Evolutionary conservation across 1,139 yeast genomes (phyloP), one percentile per base, ranked within the genome.

Genomic region (Protomyces macrosporus): DNA sequence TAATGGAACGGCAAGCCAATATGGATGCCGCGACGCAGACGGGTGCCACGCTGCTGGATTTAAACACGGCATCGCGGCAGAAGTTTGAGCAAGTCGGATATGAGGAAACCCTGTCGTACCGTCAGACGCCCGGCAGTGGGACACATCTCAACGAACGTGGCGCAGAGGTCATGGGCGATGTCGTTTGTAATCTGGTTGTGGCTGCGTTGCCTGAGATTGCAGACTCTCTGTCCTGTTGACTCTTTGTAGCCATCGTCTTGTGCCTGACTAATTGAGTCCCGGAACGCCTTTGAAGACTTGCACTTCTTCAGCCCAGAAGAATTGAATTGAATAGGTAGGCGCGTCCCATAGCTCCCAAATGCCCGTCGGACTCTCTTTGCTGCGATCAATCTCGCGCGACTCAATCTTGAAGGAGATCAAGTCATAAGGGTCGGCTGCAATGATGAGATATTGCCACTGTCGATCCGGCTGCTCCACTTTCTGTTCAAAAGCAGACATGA

Each of bases 371-470:
- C 76, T 76, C 3, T 80, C 77, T 2, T 71, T 74, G 0, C 79
- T 76, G 67, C 78, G 77, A 69, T 84, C 87, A 30, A 85, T 82
- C 39, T 81, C 80, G 36, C 75, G 78, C 33, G 83, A 80, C 1
- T 93, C 93, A 5, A 90, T 78, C 63, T 87, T 84, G 68, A 90
- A 78, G 2, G 85, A 87, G 14, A 88, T 78, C 63, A 86, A 87
- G 65, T 88, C 93, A 73, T 88, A 90, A 0, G 96, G 96, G 71
- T 88, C 96, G 0, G 88, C 95, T 34, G 89, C 83, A 0, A 89
- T 74, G n/a, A 89, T 82, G 67, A 90, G 71, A 71, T 86, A 89
- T 73, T 87, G 95, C 73, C 75, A 75, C 64, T 75, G 70, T 60
- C 80, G 77, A 66, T 80, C 79, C 9, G 70, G 63, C 23, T 74